Base-by-base conservation (phyloP, 2,329 filamentous ascomycete species). In the Trichoderma sp. region DNA sequence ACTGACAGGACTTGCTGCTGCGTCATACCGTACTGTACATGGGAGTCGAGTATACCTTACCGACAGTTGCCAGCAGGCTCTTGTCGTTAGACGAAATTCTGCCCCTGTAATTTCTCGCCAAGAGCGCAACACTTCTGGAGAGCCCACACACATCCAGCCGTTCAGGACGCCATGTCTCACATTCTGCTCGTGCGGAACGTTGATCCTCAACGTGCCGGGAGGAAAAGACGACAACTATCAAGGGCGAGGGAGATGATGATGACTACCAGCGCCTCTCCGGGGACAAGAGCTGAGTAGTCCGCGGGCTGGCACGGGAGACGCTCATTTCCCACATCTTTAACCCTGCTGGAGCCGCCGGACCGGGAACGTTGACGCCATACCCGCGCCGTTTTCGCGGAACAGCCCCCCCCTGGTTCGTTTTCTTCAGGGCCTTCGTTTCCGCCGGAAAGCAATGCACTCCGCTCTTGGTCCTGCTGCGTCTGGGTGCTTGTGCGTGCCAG, bases 281-380 rank as follows among this genome's bases (percentile, higher is more conserved):
- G 30, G 19, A 44, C 34, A 7, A 61, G 12, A 39, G 34, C 34
- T 39, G 34, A 51, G 48, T 48, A 62, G 59, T 41, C 39, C 41
- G 24, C 59, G 59, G 47, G 28, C 19, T 52, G 48, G 24, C 34
- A 51, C 30, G 58, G 19, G 24, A 43, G 50, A 44, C 12, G 30
- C 26, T 51, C 62, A 51, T 63, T 63, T 50, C 41, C 28, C 59
- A 41, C 59, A 41, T 60, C 60, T 44, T 7, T 28, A 45, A 61
- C 59, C 50, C 59, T 51, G 59, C 59, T 55, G 59, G 59, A 63
- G 61, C 61, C 52, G 55, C 65, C 34, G 59, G 54, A 55, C 60
- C 63, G 65, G 65, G 60, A 39, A 66, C 54, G 44, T 64, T 66
- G 65, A 66, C 65, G 65, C 65, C 65, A 64, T 64, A 66, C 60